Percentiles rank a stretch among this genome's conserved stretches.
phyloP scores from a whole-genome alignment of 1,284 basidiomycete species.

The Cryptococcus maquisensis region DNA sequence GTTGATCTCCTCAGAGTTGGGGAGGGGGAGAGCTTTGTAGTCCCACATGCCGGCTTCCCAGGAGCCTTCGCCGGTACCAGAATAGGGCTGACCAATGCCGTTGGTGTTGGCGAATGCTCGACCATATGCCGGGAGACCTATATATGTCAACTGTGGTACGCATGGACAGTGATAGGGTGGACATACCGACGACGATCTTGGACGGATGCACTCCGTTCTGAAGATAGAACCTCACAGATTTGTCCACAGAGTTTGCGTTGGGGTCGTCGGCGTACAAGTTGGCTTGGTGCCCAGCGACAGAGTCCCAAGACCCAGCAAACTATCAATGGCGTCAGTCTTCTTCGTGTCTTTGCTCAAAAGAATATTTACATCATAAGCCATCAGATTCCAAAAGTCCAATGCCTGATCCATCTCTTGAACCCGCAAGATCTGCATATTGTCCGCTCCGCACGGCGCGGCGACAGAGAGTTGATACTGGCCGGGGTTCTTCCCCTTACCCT shows the following conservation, averaged over 20 bases:
- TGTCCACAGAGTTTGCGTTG: conserved; percentile 61
- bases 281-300: conserved; percentile 70
- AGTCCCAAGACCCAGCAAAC: conserved; percentile 49
- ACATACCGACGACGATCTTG: conserved; percentile 73
- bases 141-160: background rate
- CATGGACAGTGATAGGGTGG: conserved; percentile 4
- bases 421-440: conserved; percentile 63
- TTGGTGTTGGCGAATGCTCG: conserved; percentile 73
- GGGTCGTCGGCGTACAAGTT: conserved; percentile 58
- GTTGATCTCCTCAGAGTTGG: conserved; percentile 62
- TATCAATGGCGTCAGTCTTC: conserved; percentile 11
- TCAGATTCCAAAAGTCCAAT: conserved; percentile 84
- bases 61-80: conserved; percentile 64
- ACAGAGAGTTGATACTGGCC: conserved; percentile 54
- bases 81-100: conserved; percentile 71
- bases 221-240: conserved; percentile 64
- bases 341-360: conserved; percentile 61
- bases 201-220: conserved; percentile 62
- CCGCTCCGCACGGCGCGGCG: conserved; percentile 76
- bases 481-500: conserved; percentile 28
- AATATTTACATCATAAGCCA: conserved; percentile 55
- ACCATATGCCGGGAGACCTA: conserved; percentile 79
- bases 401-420: conserved; percentile 67
- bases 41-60: conserved; percentile 53
- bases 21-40: conserved; percentile 68